phyloP scores from a whole-genome alignment of 495 filamentous ascomycete genomes.

The Diplogelasinospora grovesii region DNA sequence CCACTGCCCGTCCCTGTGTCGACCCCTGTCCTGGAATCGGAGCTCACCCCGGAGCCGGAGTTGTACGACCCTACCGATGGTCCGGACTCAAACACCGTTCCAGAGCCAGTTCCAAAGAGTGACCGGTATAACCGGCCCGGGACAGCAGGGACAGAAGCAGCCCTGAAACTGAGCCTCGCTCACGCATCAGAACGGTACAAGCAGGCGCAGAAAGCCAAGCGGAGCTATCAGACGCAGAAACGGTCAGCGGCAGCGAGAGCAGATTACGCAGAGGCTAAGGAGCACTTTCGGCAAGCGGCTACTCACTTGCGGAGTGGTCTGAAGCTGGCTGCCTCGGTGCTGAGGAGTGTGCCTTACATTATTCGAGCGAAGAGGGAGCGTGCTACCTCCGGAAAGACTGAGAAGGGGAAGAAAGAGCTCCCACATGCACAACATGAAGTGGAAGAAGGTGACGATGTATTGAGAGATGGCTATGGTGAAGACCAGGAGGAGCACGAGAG shows the following conservation, averaged over 20 bases:
- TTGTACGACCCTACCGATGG: no score
- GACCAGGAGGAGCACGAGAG: no score
- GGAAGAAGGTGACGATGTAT: no score
- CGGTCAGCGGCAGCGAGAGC: constrained; percentile 19
- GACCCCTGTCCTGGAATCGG: no score
- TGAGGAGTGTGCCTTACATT: constrained; percentile 14
- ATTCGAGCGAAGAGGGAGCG: constrained; percentile 14
- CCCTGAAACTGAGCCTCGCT: constrained; percentile 19
- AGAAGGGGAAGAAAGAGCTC: no score
- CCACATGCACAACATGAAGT: no score
- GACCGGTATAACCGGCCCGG: no score
- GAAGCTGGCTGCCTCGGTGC: constrained; percentile 8
- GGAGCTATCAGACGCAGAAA: constrained; percentile 22
- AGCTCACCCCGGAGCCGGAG: no score
- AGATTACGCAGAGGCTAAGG: constrained; percentile 18
- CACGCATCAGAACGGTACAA: constrained; percentile 17
- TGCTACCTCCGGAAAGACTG: constrained; percentile 2
- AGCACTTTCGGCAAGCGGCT: constrained; percentile 18
- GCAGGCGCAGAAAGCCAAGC: constrained; percentile 23
- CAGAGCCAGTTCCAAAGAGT: not conserved
- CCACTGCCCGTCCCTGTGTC: no score
- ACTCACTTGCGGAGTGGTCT: constrained; percentile 19
- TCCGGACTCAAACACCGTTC: not conserved
- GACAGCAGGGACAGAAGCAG: constrained; percentile 25
- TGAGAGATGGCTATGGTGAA: no score